Percentiles rank a stretch among this genome's conserved stretches.
Conservation (phyloP, 306 rosid genomes). For the Cucurbita ficifolia region DNA sequence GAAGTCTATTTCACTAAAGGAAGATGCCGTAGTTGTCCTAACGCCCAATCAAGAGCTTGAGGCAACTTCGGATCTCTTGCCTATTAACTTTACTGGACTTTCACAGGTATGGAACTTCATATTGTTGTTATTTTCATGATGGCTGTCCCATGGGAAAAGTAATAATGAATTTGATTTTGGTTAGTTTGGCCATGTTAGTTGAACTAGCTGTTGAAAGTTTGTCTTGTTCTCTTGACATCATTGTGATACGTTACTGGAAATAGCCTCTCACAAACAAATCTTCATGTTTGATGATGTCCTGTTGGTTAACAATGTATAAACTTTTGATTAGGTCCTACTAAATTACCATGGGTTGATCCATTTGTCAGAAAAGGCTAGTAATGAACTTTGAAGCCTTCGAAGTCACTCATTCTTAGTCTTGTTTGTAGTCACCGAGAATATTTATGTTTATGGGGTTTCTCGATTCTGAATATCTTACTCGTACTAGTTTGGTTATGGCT, state of each 20-base stretch:
- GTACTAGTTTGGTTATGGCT: neutral
- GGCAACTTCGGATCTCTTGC: slow-evolving; percentile 68
- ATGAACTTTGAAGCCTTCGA: neutral
- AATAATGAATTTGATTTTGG: neutral
- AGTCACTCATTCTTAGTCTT: neutral
- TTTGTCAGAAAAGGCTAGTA: neutral
- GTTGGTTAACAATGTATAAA: neutral
- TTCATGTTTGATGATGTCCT: neutral
- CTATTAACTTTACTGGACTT: slow-evolving; percentile 74
- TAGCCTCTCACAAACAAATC: neutral
- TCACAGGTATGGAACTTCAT: slow-evolving; percentile 41
- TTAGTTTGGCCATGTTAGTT: neutral
- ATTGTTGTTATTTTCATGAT: neutral
- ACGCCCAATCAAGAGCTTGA: slow-evolving; percentile 60
- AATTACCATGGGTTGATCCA: neutral
- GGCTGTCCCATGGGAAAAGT: neutral
- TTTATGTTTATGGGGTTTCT: neutral
- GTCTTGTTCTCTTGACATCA: neutral
- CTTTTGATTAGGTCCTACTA: neutral
- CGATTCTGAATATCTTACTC: neutral
- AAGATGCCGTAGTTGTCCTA: slow-evolving; percentile 44
- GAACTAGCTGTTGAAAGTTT: neutral
- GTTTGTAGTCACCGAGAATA: neutral
- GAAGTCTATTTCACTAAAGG: slow-evolving; percentile 52
- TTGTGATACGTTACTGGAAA: neutral